Evolutionary conservation across 306 rosid species (phyloP).

Genomic region (Castanea crenata): DNA sequence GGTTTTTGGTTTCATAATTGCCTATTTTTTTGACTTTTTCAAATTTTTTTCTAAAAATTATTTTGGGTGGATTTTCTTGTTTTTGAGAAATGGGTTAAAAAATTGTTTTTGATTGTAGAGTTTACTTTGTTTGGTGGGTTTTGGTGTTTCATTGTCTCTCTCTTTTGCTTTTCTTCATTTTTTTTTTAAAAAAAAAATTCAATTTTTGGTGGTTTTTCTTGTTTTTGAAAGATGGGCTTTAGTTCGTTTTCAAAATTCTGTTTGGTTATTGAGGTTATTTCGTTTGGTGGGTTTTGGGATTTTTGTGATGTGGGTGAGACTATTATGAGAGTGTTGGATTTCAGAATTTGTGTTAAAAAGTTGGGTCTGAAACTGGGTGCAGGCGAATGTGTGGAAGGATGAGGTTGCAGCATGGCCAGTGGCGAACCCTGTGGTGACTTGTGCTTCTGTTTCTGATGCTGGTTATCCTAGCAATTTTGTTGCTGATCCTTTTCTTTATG

Average conservation of each 20-base stretch:
- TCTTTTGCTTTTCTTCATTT: neutral
- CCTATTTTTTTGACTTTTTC: too few relatives aligned
- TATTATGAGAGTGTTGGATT: conserved; percentile 2
- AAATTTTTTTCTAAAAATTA: too few relatives aligned
- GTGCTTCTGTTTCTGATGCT: conserved; percentile 90
- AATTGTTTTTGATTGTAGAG: too few relatives aligned
- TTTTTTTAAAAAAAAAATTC: neutral
- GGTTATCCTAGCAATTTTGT: conserved; percentile 96
- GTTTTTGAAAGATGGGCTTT: neutral
- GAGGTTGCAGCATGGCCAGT: conserved; percentile 93
- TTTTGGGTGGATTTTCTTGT: too few relatives aligned
- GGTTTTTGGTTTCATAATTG: too few relatives aligned
- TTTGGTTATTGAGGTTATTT: neutral
- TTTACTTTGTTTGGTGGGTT: too few relatives aligned
- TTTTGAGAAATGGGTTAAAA: too few relatives aligned
- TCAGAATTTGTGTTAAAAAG: conserved; percentile 4
- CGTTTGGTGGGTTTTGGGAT: neutral
- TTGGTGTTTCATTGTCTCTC: too few relatives aligned
- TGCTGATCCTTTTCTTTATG: conserved; percentile 91
- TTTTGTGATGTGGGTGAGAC: neutral
- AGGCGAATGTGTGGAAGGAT: conserved; percentile 71
- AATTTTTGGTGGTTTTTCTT: too few relatives aligned
- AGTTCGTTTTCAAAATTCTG: neutral
- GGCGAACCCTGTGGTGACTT: conserved; percentile 89
- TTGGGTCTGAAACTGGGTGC: conserved; percentile 34